Evolutionary conservation across 2,329 filamentous ascomycete species (phyloP).

Genomic region (Thelonectria rubi): DNA sequence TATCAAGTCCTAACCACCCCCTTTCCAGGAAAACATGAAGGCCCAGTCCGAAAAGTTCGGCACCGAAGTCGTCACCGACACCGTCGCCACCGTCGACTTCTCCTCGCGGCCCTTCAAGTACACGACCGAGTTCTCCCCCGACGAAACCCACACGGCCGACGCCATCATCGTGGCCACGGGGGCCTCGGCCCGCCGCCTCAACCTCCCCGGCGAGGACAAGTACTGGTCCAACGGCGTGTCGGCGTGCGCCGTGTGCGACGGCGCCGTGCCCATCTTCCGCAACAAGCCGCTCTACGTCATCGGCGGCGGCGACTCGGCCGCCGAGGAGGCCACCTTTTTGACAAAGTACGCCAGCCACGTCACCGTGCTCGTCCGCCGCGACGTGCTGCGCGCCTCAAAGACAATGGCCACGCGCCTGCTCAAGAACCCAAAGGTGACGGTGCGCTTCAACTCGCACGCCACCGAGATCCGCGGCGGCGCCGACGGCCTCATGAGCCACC

Average conservation of each 20-base stretch:
- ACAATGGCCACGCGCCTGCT: constrained; percentile 91
- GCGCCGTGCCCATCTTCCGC: constrained; percentile 95
- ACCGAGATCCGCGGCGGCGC: constrained; percentile 86
- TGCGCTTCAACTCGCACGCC: constrained; percentile 84
- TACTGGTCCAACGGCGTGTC: constrained; percentile 99
- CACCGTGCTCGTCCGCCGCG: constrained; percentile 89
- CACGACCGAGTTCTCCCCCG: constrained; percentile 89
- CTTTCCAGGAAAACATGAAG: constrained; percentile 82
- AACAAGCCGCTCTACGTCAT: constrained; percentile 97
- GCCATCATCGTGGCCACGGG: constrained; percentile 94
- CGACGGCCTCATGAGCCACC: constrained; percentile 86
- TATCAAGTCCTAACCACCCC: too few relatives aligned
- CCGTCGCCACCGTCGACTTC: constrained; percentile 87
- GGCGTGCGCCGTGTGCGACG: constrained; percentile 97
- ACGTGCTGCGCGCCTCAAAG: constrained; percentile 85
- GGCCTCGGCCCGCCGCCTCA: constrained; percentile 85
- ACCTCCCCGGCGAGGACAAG: constrained; percentile 87
- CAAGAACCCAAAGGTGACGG: constrained; percentile 87
- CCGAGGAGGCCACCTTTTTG: constrained; percentile 96
- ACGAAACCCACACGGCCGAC: constrained; percentile 87
- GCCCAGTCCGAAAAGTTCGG: constrained; percentile 91
- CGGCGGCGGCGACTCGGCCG: constrained; percentile 94
- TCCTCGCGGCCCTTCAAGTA: constrained; percentile 87
- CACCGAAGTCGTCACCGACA: constrained; percentile 92
- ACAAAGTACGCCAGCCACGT: constrained; percentile 98